Base-by-base conservation (phyloP, 23 red algal genomes). In the Gracilaria vermiculophylla region DNA sequence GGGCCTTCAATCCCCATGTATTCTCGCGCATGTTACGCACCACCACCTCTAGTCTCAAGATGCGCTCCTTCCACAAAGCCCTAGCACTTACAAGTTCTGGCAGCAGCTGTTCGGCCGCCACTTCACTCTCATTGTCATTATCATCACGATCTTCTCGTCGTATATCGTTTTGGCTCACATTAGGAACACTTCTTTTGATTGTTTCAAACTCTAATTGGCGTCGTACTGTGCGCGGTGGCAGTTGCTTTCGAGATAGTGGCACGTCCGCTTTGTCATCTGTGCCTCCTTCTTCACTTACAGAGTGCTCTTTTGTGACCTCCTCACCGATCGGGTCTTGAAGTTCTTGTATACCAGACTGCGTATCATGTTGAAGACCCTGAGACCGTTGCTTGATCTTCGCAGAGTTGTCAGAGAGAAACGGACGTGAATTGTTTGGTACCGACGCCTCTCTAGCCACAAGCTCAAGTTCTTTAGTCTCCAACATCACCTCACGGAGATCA, bases 1-100 rank as follows among this genome's bases (percentile, higher is more conserved):
- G 84, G 17, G 84, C 65, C 53, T 88, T 76, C 29, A 78, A 24
- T 40, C 62, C 58, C 69, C 37, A 47, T 69, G 81, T 85, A 69
- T 88, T 76, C 14, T 88, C 84, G 14, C 53, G 84, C 84, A 88
- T 88, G 44, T 88, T 88, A 27, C 51, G 50, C 40, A 88, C 84
- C 11, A 88, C 84, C 3, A 52, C 69, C 37, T 88, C 57, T 5
- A 88, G 54, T 64, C 84, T n/a, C 35, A 77, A 45, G 28, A 88
- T 66, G n/a, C 84, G 66, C 39, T 88, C 69, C 24, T 76, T 73
- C 84, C 84, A 88, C 19, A 88, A 34, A 27, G 53, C 72, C n/a
- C 84, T 67, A 56, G 72, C 84, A 61, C 84, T 42, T 12, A 88
- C 50, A 42, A 88, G 57, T 76, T 88, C 84, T 28, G 84, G 84